Conservation (phyloP, 1,284 basidiomycete species). For the Paramarasmius palmivorus region DNA sequence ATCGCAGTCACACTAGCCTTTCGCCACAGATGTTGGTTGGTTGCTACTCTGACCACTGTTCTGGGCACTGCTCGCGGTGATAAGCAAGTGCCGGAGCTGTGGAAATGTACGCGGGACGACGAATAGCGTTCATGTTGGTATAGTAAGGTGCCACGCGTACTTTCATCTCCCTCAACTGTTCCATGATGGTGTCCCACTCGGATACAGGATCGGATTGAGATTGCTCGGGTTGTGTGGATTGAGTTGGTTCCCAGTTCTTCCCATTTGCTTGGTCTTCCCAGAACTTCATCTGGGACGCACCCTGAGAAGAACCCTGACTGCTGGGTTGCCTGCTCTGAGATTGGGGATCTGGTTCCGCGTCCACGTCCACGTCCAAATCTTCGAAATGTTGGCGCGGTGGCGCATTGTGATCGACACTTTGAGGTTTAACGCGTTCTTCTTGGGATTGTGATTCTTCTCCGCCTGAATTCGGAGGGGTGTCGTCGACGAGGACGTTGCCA, state of each 20-base stretch:
- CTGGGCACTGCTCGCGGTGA: no score
- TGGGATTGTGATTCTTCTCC: slow-evolving; percentile 1
- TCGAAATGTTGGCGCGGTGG: slow-evolving; percentile 1
- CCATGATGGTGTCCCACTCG: neutral
- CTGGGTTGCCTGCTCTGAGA: slow-evolving; percentile 8
- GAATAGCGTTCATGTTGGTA: no score
- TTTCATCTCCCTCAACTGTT: neutral
- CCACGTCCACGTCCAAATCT: slow-evolving; percentile 7
- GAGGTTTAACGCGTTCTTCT: slow-evolving; percentile 7
- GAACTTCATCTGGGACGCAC: neutral
- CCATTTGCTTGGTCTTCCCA: neutral
- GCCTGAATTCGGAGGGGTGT: slow-evolving; percentile 40
- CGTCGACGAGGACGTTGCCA: slow-evolving; percentile 41
- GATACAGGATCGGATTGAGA: neutral
- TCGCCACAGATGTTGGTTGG: no score
- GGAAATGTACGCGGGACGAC: no score
- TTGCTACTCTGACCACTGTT: no score
- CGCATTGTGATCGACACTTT: neutral
- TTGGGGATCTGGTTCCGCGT: no score
- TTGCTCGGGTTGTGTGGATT: slow-evolving; percentile 3
- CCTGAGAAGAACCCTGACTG: slow-evolving; percentile 7
- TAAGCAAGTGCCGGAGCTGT: no score
- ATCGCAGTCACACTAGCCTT: no score
- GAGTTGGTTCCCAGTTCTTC: slow-evolving; percentile 12
- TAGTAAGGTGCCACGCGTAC: no score